phyloP scores from a whole-genome alignment of 306 rosid genomes.

The Comarum palustre region DNA sequence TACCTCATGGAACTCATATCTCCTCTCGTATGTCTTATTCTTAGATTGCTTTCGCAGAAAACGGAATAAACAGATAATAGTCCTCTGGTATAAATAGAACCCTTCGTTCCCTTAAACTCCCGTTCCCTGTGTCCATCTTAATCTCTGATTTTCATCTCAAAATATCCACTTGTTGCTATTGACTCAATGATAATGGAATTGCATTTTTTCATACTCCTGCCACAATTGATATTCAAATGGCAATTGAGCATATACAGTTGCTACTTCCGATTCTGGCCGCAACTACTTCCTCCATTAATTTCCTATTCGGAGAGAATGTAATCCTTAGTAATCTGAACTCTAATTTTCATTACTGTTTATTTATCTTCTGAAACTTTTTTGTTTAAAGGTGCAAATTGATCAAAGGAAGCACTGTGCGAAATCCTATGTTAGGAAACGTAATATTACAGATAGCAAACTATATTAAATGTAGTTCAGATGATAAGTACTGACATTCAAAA shows the following conservation, averaged over 20 bases:
- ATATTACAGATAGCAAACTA: no score
- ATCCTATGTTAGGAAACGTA: no score
- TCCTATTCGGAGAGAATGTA: no score
- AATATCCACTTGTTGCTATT: not conserved
- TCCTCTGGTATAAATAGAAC: not conserved
- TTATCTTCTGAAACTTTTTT: no score
- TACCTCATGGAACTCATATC: not conserved
- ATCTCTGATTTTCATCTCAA: not conserved
- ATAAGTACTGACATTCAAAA: not conserved
- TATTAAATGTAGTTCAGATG: not conserved
- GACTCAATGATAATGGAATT: no score
- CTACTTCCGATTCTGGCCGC: no score
- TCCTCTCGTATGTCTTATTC: not conserved
- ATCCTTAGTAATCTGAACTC: no score
- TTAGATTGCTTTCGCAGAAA: not conserved
- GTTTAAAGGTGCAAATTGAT: no score
- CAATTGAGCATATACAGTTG: no score
- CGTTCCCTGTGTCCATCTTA: not conserved
- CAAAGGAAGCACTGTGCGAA: no score
- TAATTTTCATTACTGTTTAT: no score
- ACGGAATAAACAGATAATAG: not conserved
- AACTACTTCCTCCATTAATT: no score
- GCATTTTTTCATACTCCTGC: not conserved
- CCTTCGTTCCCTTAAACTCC: not conserved
- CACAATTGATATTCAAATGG: not conserved